phyloP scores from a whole-genome alignment of 2,329 filamentous ascomycete genomes.

The Didymella glomerata region DNA sequence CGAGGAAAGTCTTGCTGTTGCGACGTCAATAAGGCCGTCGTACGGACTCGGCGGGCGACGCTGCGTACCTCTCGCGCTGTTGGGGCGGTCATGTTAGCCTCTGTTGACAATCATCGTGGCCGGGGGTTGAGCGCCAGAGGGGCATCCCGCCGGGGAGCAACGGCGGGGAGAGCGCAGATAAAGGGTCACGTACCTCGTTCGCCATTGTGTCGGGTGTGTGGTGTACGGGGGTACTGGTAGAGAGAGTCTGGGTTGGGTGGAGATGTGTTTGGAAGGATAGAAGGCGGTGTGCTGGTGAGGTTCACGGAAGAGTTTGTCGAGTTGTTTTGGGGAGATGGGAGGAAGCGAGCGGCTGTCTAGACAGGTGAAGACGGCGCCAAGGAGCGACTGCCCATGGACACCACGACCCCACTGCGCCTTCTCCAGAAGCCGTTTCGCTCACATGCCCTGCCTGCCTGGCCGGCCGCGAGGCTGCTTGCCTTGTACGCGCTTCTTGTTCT shows the following conservation, averaged over 20 bases:
- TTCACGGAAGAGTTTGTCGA: slow-evolving; percentile 36
- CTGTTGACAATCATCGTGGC: slow-evolving; percentile 42
- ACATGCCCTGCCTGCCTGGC: slow-evolving; percentile 24
- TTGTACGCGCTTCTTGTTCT: neutral
- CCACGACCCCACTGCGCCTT: slow-evolving; percentile 37
- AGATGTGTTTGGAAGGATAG: slow-evolving; percentile 38
- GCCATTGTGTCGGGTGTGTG: slow-evolving; percentile 60
- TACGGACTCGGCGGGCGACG: slow-evolving; percentile 26
- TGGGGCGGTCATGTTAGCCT: slow-evolving; percentile 48
- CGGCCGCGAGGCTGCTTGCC: slow-evolving; percentile 15
- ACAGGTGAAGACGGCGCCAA: slow-evolving; percentile 27
- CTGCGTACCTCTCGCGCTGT: slow-evolving; percentile 60
- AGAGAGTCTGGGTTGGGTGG: slow-evolving; percentile 29
- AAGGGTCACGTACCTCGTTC: slow-evolving; percentile 66
- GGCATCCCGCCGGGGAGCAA: slow-evolving; percentile 49
- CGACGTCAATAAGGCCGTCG: slow-evolving; percentile 39
- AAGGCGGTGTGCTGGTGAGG: slow-evolving; percentile 33
- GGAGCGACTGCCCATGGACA: slow-evolving; percentile 28
- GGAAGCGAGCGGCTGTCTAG: slow-evolving; percentile 41
- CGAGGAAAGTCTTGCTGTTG: slow-evolving; percentile 90
- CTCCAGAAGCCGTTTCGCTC: slow-evolving; percentile 28
- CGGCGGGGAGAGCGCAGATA: slow-evolving; percentile 50
- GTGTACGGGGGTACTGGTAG: slow-evolving; percentile 28
- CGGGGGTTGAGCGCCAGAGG: slow-evolving; percentile 51
- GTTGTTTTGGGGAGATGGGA: slow-evolving; percentile 38